phyloP scores from a whole-genome alignment of 2,329 filamentous ascomycete genomes.

The Daldinia sp. region DNA sequence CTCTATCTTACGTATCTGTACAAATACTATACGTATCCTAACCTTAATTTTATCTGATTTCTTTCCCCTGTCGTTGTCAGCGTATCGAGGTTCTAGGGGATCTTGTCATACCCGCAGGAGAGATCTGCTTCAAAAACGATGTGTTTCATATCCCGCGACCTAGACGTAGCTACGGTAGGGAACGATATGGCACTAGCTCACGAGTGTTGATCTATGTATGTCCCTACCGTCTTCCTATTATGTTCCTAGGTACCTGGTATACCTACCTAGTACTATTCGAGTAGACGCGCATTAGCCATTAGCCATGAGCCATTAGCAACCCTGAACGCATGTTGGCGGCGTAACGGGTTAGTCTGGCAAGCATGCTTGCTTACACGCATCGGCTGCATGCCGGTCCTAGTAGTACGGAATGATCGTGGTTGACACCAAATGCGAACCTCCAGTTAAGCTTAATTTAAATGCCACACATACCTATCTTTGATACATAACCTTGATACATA shows the following conservation, averaged over 20 bases:
- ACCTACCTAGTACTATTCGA: not conserved
- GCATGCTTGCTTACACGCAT: not conserved
- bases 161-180: not conserved
- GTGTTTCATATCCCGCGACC: not conserved
- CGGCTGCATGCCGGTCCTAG: constrained; percentile 1
- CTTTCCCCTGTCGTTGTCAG: not conserved
- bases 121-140: constrained; percentile 1
- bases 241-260: too few relatives aligned
- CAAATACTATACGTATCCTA: not conserved
- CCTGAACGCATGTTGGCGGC: not conserved
- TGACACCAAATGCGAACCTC: constrained; percentile 1
- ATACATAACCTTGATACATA: too few relatives aligned
- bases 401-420: not conserved
- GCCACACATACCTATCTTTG: not conserved
- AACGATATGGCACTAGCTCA: not conserved
- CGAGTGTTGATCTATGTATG: not conserved
- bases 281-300: not conserved
- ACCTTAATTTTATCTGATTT: constrained; percentile 1
- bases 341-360: not conserved
- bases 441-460: constrained; percentile 6
- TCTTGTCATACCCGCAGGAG: not conserved
- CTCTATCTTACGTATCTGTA: not conserved
- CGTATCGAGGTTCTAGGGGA: not conserved
- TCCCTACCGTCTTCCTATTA: too few relatives aligned
- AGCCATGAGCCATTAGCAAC: not conserved